Evolutionary conservation across 2,329 filamentous ascomycete species (phyloP).

Genomic region (Exophiala bonariae): DNA sequence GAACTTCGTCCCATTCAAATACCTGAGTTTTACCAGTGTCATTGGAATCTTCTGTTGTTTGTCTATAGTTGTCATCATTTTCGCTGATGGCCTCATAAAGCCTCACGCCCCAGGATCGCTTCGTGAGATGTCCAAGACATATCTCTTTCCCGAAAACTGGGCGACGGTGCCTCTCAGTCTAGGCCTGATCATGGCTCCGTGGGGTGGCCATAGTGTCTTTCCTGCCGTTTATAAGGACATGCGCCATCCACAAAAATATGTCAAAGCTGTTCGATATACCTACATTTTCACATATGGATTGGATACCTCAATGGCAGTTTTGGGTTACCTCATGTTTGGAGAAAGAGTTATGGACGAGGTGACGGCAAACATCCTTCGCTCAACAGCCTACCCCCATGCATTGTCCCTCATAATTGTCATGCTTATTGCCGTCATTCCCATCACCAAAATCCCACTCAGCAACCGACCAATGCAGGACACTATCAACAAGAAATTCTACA

Average conservation of each 20-base stretch:
- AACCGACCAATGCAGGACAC: constrained; percentile 81
- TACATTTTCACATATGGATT: constrained; percentile 86
- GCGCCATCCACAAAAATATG: constrained; percentile 81
- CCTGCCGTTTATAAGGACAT: constrained; percentile 81
- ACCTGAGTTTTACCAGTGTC: constrained; percentile 87
- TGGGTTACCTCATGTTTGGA: constrained; percentile 92
- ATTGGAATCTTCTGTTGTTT: constrained; percentile 90
- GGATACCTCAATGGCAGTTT: constrained; percentile 77
- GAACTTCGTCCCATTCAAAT: constrained; percentile 78
- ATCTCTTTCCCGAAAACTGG: constrained; percentile 85
- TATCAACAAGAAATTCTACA: constrained; percentile 74
- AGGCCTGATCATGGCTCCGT: constrained; percentile 82
- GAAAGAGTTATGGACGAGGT: constrained; percentile 84
- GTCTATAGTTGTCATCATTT: constrained; percentile 79
- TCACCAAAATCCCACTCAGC: constrained; percentile 93
- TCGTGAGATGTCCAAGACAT: constrained; percentile 73
- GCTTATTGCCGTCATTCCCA: constrained; percentile 86
- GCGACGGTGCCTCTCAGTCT: constrained; percentile 82
- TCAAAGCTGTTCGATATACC: constrained; percentile 71
- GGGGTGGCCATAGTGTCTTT: constrained; percentile 73
- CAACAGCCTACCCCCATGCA: constrained; percentile 69
- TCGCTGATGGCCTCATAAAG: constrained; percentile 85
- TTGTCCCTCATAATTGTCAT: constrained; percentile 78
- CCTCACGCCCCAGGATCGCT: constrained; percentile 77
- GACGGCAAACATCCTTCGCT: constrained; percentile 82